Evolutionary conservation across 306 rosid species (phyloP).

Genomic region (Fragaria iinumae): DNA sequence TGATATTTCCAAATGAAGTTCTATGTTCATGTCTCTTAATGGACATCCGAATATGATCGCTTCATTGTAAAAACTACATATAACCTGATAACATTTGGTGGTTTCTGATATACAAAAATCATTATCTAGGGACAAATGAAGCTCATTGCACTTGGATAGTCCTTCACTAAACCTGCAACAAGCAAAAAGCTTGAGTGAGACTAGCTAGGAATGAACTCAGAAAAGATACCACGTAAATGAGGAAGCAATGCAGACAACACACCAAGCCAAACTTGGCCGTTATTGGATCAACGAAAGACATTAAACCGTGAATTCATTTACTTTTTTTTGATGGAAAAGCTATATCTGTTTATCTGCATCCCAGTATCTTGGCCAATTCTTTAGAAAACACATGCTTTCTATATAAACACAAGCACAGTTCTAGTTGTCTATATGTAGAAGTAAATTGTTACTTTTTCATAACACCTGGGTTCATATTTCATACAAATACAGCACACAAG

Average conservation of each 20-base stretch:
- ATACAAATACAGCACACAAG: background rate
- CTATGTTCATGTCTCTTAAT: background rate
- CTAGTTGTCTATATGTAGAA: background rate
- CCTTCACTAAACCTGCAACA: slow-evolving; percentile 1
- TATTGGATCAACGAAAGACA: background rate
- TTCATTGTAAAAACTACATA: background rate
- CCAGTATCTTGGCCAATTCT: background rate
- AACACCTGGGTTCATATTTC: background rate
- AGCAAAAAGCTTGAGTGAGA: background rate
- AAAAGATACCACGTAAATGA: background rate
- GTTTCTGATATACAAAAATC: background rate
- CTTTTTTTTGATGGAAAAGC: background rate
- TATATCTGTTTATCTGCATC: background rate
- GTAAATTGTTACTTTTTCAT: background rate
- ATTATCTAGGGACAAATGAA: background rate
- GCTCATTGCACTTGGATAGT: background rate
- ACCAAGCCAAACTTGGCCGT: background rate
- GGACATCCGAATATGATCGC: background rate
- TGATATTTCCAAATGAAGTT: background rate
- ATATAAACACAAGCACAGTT: background rate
- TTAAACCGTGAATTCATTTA: background rate
- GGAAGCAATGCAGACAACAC: background rate
- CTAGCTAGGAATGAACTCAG: background rate
- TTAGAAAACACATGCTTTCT: background rate
- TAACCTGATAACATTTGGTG: background rate